A percentile compares a stretch with the other conserved stretches of the same genome.
These are phyloP conservation scores for Chamaecrista fasciculata DNA, from an alignment of 306 rosid species.

Conservation along the genomic window DNA sequence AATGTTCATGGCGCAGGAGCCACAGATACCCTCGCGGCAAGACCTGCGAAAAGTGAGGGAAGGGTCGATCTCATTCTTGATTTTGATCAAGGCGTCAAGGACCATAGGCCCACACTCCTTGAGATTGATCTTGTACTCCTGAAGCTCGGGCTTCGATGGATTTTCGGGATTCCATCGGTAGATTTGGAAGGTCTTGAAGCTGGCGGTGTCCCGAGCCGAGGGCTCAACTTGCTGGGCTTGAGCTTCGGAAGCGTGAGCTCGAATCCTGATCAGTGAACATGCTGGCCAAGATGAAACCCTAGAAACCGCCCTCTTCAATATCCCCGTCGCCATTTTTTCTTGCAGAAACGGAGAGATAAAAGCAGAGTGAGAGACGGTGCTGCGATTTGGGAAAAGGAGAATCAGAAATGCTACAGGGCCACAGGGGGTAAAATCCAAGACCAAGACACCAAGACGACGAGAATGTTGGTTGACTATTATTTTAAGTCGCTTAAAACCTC, in stretches of 20 bases:
- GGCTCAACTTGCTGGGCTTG: slow-evolving; percentile 53
- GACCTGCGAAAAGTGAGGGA: slow-evolving; percentile 80
- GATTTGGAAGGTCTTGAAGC: slow-evolving; percentile 69
- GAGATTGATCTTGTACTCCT: slow-evolving; percentile 70
- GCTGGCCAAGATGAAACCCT: slow-evolving; percentile 46
- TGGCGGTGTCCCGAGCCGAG: slow-evolving; percentile 12
- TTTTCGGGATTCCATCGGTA: slow-evolving; percentile 87
- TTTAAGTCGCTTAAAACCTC: no score
- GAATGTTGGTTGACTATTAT: no score
- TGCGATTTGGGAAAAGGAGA: no score
- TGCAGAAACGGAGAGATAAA: background rate
- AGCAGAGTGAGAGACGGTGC: background rate
- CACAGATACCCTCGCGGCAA: slow-evolving; percentile 97
- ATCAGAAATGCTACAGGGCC: no score
- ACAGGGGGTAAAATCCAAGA: no score
- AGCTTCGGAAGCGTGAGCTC: slow-evolving; percentile 60
- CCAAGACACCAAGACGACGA: no score
- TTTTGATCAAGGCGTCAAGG: slow-evolving; percentile 89
- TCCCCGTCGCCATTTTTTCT: slow-evolving; percentile 60
- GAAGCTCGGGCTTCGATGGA: slow-evolving; percentile 73
- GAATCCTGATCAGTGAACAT: slow-evolving; percentile 31
- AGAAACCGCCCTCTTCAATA: slow-evolving; percentile 42
- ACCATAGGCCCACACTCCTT: slow-evolving; percentile 99
- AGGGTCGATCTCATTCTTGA: slow-evolving; percentile 89
- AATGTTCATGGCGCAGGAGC: slow-evolving; percentile 98